Conservation (phyloP, 768 basidiomycete genomes). For the Sutorius australiensis region DNA sequence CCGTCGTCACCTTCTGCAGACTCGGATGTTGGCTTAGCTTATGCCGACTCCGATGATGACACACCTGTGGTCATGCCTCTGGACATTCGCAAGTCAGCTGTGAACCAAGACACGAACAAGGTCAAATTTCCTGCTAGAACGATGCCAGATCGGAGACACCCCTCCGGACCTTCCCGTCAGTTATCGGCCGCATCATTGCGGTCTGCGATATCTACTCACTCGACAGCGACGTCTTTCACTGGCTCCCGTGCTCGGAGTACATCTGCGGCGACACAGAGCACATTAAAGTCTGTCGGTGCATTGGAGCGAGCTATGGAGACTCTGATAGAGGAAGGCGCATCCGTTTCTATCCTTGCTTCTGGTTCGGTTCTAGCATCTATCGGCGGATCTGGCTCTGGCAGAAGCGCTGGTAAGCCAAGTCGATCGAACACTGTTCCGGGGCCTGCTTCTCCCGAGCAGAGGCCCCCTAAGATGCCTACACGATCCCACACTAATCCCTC, state of each 20-base stretch:
- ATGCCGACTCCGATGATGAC: slow-evolving; percentile 34
- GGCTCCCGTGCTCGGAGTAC: slow-evolving; percentile 22
- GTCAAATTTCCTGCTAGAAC: slow-evolving; percentile 36
- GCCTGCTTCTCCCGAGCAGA: slow-evolving; percentile 40
- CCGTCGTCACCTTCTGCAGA: slow-evolving; percentile 27
- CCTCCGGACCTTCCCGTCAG: slow-evolving; percentile 26
- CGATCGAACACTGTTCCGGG: slow-evolving; percentile 54
- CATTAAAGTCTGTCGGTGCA: slow-evolving; percentile 34
- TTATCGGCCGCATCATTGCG: slow-evolving; percentile 22
- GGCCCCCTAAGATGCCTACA: slow-evolving; percentile 51
- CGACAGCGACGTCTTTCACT: slow-evolving; percentile 5
- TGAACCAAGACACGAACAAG: slow-evolving; percentile 15
- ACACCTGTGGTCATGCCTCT: slow-evolving; percentile 31
- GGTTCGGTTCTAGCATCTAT: slow-evolving; percentile 33
- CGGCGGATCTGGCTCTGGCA: slow-evolving; percentile 15
- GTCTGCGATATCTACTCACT: slow-evolving; percentile 19
- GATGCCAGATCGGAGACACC: slow-evolving; percentile 13
- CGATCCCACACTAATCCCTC: slow-evolving; percentile 51
- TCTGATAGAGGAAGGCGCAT: slow-evolving; percentile 43
- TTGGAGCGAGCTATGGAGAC: slow-evolving; percentile 51
- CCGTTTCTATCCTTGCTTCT: slow-evolving; percentile 33
- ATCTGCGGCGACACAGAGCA: slow-evolving; percentile 29
- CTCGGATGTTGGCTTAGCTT: slow-evolving; percentile 37
- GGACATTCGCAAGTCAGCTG: slow-evolving; percentile 21
- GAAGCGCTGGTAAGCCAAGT: slow-evolving; percentile 30